These are phyloP conservation scores for Penicillium oxalicum DNA, from an alignment of 2,329 filamentous ascomycete genomes.

Conservation along the genomic window DNA sequence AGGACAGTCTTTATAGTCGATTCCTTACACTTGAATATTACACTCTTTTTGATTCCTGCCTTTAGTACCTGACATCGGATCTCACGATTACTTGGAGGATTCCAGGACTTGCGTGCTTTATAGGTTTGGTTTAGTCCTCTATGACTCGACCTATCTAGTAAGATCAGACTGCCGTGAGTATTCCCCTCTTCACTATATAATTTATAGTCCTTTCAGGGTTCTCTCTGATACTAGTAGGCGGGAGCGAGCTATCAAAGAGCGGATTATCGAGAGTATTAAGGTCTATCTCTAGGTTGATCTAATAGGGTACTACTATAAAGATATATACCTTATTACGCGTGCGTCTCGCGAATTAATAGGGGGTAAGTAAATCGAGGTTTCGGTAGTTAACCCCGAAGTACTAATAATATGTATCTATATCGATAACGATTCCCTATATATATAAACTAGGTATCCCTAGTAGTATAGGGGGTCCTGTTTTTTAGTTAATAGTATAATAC, in stretches of 20 bases:
- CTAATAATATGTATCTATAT: not conserved
- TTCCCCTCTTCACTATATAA: too few relatives aligned
- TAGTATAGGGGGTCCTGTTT: not conserved
- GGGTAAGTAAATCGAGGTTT: not conserved
- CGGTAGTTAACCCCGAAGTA: not conserved
- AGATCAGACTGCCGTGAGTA: too few relatives aligned
- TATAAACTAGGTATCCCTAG: not conserved
- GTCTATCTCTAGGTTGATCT: not conserved
- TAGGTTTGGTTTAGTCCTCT: too few relatives aligned
- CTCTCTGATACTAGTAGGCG: not conserved
- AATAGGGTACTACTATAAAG: not conserved
- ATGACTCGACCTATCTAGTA: too few relatives aligned
- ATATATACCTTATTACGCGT: not conserved
- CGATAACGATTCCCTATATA: not conserved
- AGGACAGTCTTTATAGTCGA: too few relatives aligned
- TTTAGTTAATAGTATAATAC: not conserved
- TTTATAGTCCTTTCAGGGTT: not conserved
- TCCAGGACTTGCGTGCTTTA: too few relatives aligned
- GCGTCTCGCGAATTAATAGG: not conserved
- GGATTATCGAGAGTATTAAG: too few relatives aligned
- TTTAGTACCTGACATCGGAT: too few relatives aligned
- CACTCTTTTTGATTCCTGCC: too few relatives aligned
- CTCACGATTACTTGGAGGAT: too few relatives aligned
- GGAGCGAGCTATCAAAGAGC: too few relatives aligned
- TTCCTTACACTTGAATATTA: too few relatives aligned